Evolutionary conservation across 2,329 filamentous ascomycete genomes (phyloP).

Genomic region (Beauveria pseudobassiana): DNA sequence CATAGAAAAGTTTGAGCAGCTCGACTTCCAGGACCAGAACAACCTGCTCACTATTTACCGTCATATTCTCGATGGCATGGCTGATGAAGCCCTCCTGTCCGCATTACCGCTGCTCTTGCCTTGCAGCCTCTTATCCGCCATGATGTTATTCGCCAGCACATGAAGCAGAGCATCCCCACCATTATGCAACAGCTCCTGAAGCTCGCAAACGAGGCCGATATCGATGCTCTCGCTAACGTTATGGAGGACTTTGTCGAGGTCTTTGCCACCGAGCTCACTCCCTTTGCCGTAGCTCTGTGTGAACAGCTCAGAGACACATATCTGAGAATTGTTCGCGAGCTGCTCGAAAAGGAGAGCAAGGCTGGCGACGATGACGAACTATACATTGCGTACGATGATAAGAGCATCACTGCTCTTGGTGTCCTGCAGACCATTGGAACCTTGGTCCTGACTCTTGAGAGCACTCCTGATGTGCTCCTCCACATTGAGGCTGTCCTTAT

Average conservation of each 20-base stretch:
- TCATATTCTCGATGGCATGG: slow-evolving; percentile 95
- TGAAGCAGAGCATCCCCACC: slow-evolving; percentile 96
- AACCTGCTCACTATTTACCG: slow-evolving; percentile 95
- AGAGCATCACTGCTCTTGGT: slow-evolving; percentile 94
- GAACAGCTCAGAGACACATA: slow-evolving; percentile 96
- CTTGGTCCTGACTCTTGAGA: slow-evolving; percentile 91
- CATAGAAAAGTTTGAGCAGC: slow-evolving; percentile 93
- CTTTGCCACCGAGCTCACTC: slow-evolving; percentile 92
- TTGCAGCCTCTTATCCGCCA: slow-evolving; percentile 94
- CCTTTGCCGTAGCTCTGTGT: slow-evolving; percentile 91
- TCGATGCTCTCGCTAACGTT: slow-evolving; percentile 93
- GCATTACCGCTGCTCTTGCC: slow-evolving; percentile 88
- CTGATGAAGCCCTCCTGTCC: slow-evolving; percentile 83
- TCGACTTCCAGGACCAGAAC: slow-evolving; percentile 93
- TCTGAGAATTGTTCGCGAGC: slow-evolving; percentile 82
- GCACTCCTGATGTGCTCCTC: slow-evolving; percentile 87
- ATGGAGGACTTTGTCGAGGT: slow-evolving; percentile 99
- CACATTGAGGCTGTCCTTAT: slow-evolving; percentile 94
- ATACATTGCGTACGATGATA: slow-evolving; percentile 94
- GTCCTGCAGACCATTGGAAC: slow-evolving; percentile 97
- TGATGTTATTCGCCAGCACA: slow-evolving; percentile 85
- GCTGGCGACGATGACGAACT: slow-evolving; percentile 68
- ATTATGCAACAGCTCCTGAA: slow-evolving; percentile 99
- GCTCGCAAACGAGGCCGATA: slow-evolving; percentile 94
- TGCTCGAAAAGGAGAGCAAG: slow-evolving; percentile 80